Base-by-base conservation (phyloP, 805 yeast species). In the Ogataea parapolymorpha region DNA sequence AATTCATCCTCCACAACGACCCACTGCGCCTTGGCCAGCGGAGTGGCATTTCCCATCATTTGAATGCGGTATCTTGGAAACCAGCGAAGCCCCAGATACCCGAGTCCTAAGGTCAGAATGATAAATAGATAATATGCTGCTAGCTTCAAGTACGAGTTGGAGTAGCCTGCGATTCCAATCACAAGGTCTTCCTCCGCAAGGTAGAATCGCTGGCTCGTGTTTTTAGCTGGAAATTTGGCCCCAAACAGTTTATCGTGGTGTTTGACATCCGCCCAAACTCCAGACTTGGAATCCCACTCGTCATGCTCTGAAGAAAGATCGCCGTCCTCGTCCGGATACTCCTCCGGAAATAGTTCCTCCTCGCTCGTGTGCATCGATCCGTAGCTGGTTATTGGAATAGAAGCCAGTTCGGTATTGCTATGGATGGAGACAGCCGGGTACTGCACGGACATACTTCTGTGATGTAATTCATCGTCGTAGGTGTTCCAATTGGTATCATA, bases 151-250 rank as follows among this genome's bases (percentile, higher is more conserved):
- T 56, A 56, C 10, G 81, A 75, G 12, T 80, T 76, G 39, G 63
- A 63, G 61, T 86, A 93, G 4, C 98, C 98, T 0, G 97, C 99
- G 47, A 93, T 85, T 46, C 95, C 96, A 45, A 93, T 77, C 10
- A 91, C 91, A 55, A 93, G 68, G 67, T 93, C 99, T 59, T 93
- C 99, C 61, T 93, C 98, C 0, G 96, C 90, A 46, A 93, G 76
- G 61, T 91, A 93, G 61, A 85, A 88, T 42, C 96, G 72, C 63
- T 93, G 99, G 50, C 71, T 74, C 41, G 67, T 67, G 36, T 72
- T 62, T 10, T 50, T 62, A 0, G 85, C 72, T 4, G 66, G 64
- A 40, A 59, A 58, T 32, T 50, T 54, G 7, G 60, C 43, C 3
- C 72, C 67, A 51, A 65, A 77, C 42, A 68, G 66, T 41, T 65